Base-by-base conservation (phyloP, 163 green algal genomes). In the Chloromonas sp. region DNA sequence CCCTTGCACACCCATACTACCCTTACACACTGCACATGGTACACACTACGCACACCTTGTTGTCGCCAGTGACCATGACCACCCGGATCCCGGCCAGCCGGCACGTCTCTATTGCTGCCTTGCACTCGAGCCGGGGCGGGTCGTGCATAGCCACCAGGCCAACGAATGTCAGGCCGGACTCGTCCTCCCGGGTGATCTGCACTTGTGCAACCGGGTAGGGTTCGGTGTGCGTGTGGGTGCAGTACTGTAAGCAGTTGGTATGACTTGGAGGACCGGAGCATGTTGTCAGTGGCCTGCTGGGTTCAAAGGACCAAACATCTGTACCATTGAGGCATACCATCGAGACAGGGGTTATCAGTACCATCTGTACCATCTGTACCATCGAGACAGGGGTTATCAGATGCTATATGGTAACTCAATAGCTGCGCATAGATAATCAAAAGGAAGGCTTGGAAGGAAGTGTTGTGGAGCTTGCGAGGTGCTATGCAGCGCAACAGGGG, bases 31-130 rank as follows among this genome's bases (percentile, higher is more conserved):
- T 36, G 36, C 36, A 36, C 36, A 36, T 36, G 36, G 36, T 36
- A 36, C 36, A 36, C 36, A 36, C 36, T 36, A 36, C 36, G 74
- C 74, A 60, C 81, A 84, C 80, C 86, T 89, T 89, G 85, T 94
- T 96, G 88, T 95, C 93, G 3, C 96, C 96, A 1, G 96, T 98
- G 14, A 98, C 93, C 86, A 99, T 94, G 36, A 99, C 91, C 71
- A 99, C 94, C 0, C 91, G 83, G 85, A 96, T 95, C 78, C 93
- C 90, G 0, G 90, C 90, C 70, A 85, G 66, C 57, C 81, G 80
- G 85, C 95, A 98, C 71, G 88, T 89, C 82, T 93, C 77, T 1
- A 98, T 85, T 3, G 96, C 96, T 0, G 77, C 78, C 0, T 60
- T n/a, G 74, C 82, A 84, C 82, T 98, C 94, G 0, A 87, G 84